Evolutionary conservation across 2,329 filamentous ascomycete genomes (phyloP).

Genomic region (Cadophora sp.): DNA sequence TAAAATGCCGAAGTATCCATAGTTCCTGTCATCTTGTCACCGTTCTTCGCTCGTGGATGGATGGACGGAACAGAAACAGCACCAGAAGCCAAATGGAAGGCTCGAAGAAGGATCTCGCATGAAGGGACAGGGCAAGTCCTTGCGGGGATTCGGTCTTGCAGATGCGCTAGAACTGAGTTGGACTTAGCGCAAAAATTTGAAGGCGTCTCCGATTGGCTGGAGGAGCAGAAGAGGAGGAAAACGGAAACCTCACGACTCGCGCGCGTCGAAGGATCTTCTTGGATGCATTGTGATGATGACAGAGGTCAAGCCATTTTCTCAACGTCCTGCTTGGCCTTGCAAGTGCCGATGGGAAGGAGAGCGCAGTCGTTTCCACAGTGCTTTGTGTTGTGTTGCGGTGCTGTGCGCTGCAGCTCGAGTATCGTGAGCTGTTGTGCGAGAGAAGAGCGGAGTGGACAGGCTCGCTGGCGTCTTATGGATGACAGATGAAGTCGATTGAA

Average conservation of each 20-base stretch:
- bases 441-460: constrained; percentile 3
- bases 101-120: constrained; percentile 29
- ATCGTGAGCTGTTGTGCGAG: constrained; percentile 9
- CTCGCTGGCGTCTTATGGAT: not conserved
- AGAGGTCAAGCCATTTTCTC: constrained; percentile 3
- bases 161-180: not conserved
- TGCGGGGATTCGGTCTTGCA: not conserved
- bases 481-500: not conserved
- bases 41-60: not conserved
- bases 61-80: not conserved
- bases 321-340: not conserved
- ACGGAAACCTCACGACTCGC: constrained; percentile 4
- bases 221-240: not conserved
- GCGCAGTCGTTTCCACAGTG: not conserved
- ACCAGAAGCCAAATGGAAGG: constrained; percentile 30
- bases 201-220: constrained; percentile 11
- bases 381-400: not conserved
- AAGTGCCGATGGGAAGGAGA: constrained; percentile 4
- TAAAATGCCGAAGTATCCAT: constrained; percentile 11
- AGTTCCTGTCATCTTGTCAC: constrained; percentile 24
- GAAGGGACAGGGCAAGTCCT: not conserved
- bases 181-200: not conserved
- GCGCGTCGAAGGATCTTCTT: not conserved
- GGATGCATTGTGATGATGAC: not conserved
- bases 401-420: not conserved